Base-by-base conservation (phyloP, 768 basidiomycete genomes). In the Tulasnella sp. region DNA sequence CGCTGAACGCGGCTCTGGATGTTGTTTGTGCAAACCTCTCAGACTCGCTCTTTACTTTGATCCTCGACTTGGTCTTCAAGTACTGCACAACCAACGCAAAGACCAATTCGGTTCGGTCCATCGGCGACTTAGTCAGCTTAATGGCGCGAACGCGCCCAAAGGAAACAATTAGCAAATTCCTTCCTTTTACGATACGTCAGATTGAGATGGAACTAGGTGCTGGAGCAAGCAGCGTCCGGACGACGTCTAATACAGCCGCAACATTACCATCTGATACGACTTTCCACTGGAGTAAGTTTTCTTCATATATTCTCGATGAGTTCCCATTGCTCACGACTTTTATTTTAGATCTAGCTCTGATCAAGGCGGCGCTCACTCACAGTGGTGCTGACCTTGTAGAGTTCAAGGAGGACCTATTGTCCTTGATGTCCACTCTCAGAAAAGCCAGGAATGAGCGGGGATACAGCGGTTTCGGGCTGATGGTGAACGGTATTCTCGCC, bases 31-130 rank as follows among this genome's bases (percentile, higher is more conserved):
- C 90, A 36, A 92, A 95, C 77, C 83, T 92, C 47, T 90, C 90
- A 4, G 83, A 91, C 73, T 81, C 83, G 39, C 84, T 95, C 62
- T 95, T 95, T 78, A 91, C 92, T 77, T 85, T 94, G 66, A 90
- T 92, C 16, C 82, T 98, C 75, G 90, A 90, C 75, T 83, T 96
- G 62, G 88, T 95, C 47, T 90, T 84, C 76, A 88, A 95, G 69
- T 96, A 97, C 77, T 90, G 88, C 0, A 92, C 90, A n/a, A 88
- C 90, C 1, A 94, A 94, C 75, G 90, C 90, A 3, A 91, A 93
- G 77, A 88, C 92, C 47, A 98, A 97, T 79, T 87, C 92, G n/a
- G 92, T 95, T 66, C 85, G 89, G 71, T 91, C 94, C 3, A 91
- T 97, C 75, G 92, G 93, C 0, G 91, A 95, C 74, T 86, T 98